A percentile compares a stretch with the other conserved stretches of the same genome.
Evolutionary conservation across 2,329 filamentous ascomycete species (phyloP).

Genomic region (Ophiostoma sp.): DNA sequence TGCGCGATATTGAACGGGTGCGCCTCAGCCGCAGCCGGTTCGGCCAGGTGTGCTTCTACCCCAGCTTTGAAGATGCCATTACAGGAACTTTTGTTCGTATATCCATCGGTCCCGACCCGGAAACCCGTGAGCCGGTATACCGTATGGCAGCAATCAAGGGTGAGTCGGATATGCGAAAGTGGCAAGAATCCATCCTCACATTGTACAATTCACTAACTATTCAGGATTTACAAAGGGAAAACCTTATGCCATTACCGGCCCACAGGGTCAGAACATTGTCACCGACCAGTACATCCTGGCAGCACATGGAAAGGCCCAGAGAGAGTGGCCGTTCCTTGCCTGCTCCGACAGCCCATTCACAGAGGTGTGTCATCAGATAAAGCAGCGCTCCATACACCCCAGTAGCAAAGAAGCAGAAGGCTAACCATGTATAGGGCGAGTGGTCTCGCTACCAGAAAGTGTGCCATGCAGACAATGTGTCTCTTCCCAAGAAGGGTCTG

Average conservation of each 20-base stretch:
- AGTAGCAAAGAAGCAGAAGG: no score
- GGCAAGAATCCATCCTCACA: neutral
- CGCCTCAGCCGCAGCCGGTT: conserved; percentile 82
- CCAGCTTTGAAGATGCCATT: conserved; percentile 77
- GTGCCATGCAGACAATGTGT: conserved; percentile 64
- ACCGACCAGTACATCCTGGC: conserved; percentile 81
- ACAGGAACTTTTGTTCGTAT: conserved; percentile 81
- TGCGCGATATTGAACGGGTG: conserved; percentile 78
- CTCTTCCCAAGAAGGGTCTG: conserved; percentile 65
- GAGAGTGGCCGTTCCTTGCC: conserved; percentile 82
- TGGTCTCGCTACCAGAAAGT: conserved; percentile 74
- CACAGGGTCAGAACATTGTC: conserved; percentile 68
- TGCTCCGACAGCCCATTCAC: conserved; percentile 74
- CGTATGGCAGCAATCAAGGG: conserved; percentile 85
- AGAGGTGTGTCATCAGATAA: neutral
- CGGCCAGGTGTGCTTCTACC: conserved; percentile 86
- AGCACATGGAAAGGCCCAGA: conserved; percentile 75
- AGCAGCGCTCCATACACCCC: no score
- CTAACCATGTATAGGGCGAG: conserved; percentile 44
- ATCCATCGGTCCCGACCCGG: conserved; percentile 69
- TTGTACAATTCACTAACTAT: neutral
- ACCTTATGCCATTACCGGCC: conserved; percentile 73
- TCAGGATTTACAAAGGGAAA: conserved; percentile 70
- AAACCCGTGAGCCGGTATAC: conserved; percentile 70
- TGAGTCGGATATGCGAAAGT: conserved; percentile 33